phyloP scores from a whole-genome alignment of 2,329 filamentous ascomycete species.

The Claviceps paspali region DNA sequence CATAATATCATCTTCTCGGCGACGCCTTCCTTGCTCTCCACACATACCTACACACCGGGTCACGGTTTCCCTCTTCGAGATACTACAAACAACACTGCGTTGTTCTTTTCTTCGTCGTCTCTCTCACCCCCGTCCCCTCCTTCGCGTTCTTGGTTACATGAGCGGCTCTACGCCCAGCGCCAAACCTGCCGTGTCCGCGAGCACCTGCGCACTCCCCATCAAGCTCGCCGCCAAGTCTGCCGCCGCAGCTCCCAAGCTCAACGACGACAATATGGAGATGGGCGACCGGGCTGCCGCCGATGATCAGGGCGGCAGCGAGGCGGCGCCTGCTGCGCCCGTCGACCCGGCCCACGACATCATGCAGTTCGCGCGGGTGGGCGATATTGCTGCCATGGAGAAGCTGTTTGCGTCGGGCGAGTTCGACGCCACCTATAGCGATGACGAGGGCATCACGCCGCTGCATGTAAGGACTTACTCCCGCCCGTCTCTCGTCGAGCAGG shows the following conservation, averaged over 20 bases:
- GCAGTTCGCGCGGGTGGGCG: slow-evolving; percentile 82
- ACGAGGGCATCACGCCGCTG: slow-evolving; percentile 86
- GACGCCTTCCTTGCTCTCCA: too few relatives aligned
- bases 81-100: too few relatives aligned
- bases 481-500: too few relatives aligned
- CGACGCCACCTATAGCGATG: slow-evolving; percentile 71
- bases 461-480: slow-evolving; percentile 61
- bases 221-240: slow-evolving; percentile 40
- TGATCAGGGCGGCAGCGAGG: slow-evolving; percentile 4
- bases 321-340: slow-evolving; percentile 5
- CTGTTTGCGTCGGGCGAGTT: slow-evolving; percentile 72
- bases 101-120: too few relatives aligned
- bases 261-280: slow-evolving; percentile 41
- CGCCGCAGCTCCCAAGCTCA: slow-evolving; percentile 39
- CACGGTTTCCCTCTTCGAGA: too few relatives aligned
- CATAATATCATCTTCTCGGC: too few relatives aligned
- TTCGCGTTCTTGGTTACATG: slow-evolving; percentile 22
- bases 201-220: slow-evolving; percentile 21
- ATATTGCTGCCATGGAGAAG: slow-evolving; percentile 74
- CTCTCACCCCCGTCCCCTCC: too few relatives aligned
- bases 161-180: slow-evolving; percentile 23
- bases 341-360: slow-evolving; percentile 63
- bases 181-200: slow-evolving; percentile 21
- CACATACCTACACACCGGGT: too few relatives aligned
- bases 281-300: slow-evolving; percentile 29